phyloP scores from a whole-genome alignment of 176 grass and related monocot species.

The Carex parvula region DNA sequence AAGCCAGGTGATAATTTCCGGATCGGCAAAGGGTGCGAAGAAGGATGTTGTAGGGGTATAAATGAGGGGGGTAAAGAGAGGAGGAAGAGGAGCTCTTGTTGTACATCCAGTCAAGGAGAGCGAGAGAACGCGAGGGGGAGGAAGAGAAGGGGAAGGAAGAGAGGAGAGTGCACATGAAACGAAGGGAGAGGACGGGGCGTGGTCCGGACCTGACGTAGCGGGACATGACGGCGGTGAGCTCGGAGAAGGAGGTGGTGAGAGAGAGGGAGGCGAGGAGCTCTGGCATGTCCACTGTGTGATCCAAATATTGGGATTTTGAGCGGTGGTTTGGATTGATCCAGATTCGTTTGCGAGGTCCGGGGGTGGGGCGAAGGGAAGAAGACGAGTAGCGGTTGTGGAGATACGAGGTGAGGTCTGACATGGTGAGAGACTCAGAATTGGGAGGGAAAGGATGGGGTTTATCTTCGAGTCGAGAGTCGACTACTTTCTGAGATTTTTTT shows the following conservation, averaged over 20 bases:
- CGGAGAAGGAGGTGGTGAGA: conserved; percentile 39
- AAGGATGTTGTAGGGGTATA: conserved; percentile 73
- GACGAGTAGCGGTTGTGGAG: not conserved
- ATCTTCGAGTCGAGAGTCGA: not conserved
- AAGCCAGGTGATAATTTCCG: conserved; percentile 49
- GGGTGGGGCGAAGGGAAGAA: conserved; percentile 8
- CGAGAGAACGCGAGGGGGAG: conserved; percentile 62
- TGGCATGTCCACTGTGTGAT: conserved; percentile 44
- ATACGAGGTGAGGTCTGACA: conserved; percentile 19
- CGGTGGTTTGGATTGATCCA: conserved; percentile 49
- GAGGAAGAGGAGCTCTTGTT: conserved; percentile 26
- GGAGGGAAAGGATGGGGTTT: not conserved
- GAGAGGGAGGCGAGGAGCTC: conserved; percentile 46
- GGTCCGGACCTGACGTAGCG: conserved; percentile 33
- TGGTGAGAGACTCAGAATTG: not conserved
- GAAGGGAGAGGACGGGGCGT: conserved; percentile 41
- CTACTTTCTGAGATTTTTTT: not conserved
- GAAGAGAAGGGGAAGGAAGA: conserved; percentile 68
- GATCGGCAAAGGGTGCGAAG: conserved; percentile 59
- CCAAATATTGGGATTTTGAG: conserved; percentile 31
- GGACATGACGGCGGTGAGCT: conserved; percentile 50
- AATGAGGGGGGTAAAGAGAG: conserved; percentile 28
- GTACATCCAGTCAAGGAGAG: conserved; percentile 63
- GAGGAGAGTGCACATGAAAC: conserved; percentile 88
- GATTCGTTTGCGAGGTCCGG: conserved; percentile 29